Conservation (phyloP, 1,284 basidiomycete species). For the Leccinum solheimii region DNA sequence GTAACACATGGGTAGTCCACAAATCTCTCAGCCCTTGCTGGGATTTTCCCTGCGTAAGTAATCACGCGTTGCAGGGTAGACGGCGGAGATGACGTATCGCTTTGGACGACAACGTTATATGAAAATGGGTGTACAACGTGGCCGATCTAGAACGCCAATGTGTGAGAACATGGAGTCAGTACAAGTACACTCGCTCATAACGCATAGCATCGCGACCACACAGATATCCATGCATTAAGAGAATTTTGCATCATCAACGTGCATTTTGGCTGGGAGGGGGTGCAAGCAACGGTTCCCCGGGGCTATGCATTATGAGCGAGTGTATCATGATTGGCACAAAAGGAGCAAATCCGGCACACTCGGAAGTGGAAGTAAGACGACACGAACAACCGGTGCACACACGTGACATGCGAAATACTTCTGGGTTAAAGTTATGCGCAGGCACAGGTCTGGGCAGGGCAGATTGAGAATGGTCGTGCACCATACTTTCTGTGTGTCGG, state of each 20-base stretch:
- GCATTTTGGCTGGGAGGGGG: background rate
- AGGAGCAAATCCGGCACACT: background rate
- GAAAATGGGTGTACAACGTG: background rate
- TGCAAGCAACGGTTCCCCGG: background rate
- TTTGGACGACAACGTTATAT: background rate
- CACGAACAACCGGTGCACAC: background rate
- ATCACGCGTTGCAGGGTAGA: background rate
- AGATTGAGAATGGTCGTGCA: background rate
- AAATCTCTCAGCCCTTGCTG: background rate
- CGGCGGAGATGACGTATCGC: background rate
- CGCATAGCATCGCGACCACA: background rate
- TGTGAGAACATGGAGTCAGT: background rate
- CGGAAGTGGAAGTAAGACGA: background rate
- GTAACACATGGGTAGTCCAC: background rate
- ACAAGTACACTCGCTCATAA: background rate
- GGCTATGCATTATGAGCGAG: background rate
- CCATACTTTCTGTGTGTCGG: background rate
- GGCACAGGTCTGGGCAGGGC: background rate
- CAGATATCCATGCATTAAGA: background rate
- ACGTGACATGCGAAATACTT: background rate
- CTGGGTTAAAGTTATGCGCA: background rate
- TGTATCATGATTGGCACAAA: background rate
- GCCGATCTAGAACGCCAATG: background rate
- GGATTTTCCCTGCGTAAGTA: background rate
- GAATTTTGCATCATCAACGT: background rate